Evolutionary conservation across 179 eudicot genomes (phyloP).

Genomic region (Beta lomatogona): DNA sequence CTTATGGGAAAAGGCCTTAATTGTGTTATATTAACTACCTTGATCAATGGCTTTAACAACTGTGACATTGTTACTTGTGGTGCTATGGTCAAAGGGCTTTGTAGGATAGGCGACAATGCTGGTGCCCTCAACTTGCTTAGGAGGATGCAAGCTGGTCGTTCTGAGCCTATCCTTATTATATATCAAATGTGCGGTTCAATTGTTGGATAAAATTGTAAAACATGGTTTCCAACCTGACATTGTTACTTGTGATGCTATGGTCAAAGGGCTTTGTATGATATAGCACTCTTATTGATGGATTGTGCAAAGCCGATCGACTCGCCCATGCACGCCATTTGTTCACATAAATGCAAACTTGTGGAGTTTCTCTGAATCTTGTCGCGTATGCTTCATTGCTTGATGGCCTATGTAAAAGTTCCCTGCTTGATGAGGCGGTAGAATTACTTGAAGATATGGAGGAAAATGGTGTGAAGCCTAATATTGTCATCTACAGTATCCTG

Average conservation of each 20-base stretch:
- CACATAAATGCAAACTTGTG: background rate
- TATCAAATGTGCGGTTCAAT: background rate
- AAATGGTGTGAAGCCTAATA: background rate
- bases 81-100: no score
- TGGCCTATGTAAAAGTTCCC: background rate
- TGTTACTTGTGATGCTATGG: background rate
- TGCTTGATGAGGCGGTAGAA: background rate
- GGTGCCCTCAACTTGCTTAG: no score
- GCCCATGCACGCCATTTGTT: background rate
- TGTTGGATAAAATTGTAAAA: background rate
- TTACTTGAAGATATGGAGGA: background rate
- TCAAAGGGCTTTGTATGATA: background rate
- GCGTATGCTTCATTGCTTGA: background rate
- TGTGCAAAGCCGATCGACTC: background rate
- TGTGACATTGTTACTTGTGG: background rate
- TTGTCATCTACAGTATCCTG: background rate
- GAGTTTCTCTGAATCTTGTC: background rate
- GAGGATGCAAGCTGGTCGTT: no score
- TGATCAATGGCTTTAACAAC: background rate
- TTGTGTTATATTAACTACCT: background rate
- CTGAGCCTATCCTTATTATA: no score
- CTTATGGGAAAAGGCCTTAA: no score
- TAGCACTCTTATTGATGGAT: no score
- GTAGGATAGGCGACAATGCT: no score
- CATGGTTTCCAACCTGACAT: background rate